Conservation (phyloP, 192 early-diverging fungal genomes). For the Backusella liffmaniae region DNA sequence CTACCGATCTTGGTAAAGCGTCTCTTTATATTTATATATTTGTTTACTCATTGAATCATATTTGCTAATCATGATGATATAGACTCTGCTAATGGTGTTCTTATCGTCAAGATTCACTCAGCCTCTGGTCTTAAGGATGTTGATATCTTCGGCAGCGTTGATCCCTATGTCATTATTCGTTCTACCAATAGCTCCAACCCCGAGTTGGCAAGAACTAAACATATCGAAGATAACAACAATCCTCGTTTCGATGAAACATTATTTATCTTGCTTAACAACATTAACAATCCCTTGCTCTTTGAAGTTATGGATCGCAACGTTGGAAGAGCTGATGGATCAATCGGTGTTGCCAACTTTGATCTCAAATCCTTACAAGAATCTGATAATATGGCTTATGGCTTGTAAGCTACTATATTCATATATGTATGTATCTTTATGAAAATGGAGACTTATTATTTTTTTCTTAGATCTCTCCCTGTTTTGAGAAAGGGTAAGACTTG, state of each 20-base stretch:
- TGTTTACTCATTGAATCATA: background rate
- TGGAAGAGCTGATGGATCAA: conserved; percentile 65
- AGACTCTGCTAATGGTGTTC: conserved; percentile 82
- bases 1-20: conserved; percentile 46
- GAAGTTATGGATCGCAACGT: conserved; percentile 84
- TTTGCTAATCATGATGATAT: background rate
- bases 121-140: conserved; percentile 83
- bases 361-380: conserved; percentile 44
- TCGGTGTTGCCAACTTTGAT: conserved; percentile 62
- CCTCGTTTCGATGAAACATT: conserved; percentile 88
- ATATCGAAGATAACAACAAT: conserved; percentile 72
- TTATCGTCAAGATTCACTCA: conserved; percentile 75
- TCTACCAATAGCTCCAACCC: conserved; percentile 63
- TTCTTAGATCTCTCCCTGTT: conserved; percentile 27
- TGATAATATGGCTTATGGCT: conserved; percentile 40
- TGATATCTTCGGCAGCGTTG: conserved; percentile 85
- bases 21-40: conserved; percentile 9
- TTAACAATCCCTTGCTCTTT: conserved; percentile 71
- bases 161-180: conserved; percentile 81
- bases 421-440: background rate
- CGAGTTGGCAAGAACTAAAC: conserved; percentile 59
- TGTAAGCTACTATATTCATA: conserved; percentile 31
- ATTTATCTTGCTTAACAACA: conserved; percentile 71
- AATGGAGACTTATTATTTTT: background rate
- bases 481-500: conserved; percentile 41